A percentile compares a stretch with the other conserved stretches of the same genome.
phyloP scores from a whole-genome alignment of 179 eudicot species.

The Pouteria campechiana region DNA sequence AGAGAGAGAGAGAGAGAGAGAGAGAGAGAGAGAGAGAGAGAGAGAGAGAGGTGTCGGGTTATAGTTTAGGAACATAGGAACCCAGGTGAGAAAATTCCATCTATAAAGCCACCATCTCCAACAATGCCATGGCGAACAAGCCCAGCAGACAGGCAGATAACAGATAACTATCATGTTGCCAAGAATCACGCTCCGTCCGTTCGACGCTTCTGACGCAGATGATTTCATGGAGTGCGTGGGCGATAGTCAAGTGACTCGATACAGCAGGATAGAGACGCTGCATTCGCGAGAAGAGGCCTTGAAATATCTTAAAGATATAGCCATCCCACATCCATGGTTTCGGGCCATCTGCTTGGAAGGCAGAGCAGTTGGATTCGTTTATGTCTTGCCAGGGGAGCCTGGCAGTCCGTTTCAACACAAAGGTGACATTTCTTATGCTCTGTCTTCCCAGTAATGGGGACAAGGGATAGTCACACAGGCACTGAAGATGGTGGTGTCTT shows the following conservation, averaged over 20 bases:
- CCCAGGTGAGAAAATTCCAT: too few species aligned
- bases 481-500: conserved; percentile 17
- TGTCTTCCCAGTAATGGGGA: conserved; percentile 30
- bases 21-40: too few species aligned
- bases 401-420: conserved; percentile 19
- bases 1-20: too few species aligned
- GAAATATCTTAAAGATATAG: conserved; percentile 21
- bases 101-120: too few species aligned
- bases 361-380: conserved; percentile 37
- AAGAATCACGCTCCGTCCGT: conserved; percentile 28
- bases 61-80: too few species aligned
- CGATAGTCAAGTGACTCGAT: conserved; percentile 38
- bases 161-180: too few species aligned
- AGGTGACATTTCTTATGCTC: conserved; percentile 29
- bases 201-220: conserved; percentile 34
- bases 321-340: conserved; percentile 50
- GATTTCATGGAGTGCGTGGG: conserved; percentile 43
- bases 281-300: conserved; percentile 31
- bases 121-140: too few species aligned
- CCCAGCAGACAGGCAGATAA: too few species aligned
- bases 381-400: conserved; percentile 16
- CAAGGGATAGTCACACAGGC: conserved; percentile 36
- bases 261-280: conserved; percentile 31
- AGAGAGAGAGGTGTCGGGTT: too few species aligned
- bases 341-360: conserved; percentile 35